These are phyloP conservation scores for Saccharum officinarum DNA, from an alignment of 176 grass and related monocot genomes.

Conservation along the genomic window DNA sequence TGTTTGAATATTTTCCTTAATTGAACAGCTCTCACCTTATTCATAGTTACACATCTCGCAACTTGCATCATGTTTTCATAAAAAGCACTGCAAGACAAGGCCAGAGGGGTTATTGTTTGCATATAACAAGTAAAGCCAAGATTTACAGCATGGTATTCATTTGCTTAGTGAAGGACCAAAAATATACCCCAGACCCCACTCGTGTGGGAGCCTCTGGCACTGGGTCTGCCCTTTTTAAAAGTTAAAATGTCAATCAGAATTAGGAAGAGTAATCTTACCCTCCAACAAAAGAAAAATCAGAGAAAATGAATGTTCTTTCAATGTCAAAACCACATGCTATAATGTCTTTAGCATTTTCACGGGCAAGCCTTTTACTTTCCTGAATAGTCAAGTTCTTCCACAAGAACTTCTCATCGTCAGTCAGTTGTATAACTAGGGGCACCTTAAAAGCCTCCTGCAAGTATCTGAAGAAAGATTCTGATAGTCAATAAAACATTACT, in stretches of 20 bases:
- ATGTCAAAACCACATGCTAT: conserved; percentile 96
- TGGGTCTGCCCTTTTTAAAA: no score
- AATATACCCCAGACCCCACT: no score
- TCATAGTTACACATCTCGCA: conserved; percentile 84
- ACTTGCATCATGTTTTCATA: conserved; percentile 89
- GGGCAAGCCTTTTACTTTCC: conserved; percentile 86
- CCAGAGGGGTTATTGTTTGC: conserved; percentile 7
- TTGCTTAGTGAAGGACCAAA: neutral
- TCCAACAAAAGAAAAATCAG: conserved; percentile 81
- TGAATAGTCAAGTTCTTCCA: conserved; percentile 84
- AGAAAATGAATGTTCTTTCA: conserved; percentile 87
- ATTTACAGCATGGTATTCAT: neutral
- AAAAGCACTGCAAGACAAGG: conserved; percentile 60
- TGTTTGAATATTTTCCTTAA: neutral
- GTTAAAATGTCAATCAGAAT: neutral
- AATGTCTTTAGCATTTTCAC: conserved; percentile 97
- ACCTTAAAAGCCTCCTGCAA: conserved; percentile 97
- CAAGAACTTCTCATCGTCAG: conserved; percentile 88
- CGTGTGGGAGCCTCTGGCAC: no score
- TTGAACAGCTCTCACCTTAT: conserved; percentile 72
- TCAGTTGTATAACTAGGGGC: conserved; percentile 92
- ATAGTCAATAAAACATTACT: neutral
- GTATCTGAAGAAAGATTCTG: conserved; percentile 55
- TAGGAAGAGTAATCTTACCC: conserved; percentile 59
- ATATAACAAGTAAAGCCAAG: conserved; percentile 9